Evolutionary conservation across 1,284 basidiomycete genomes (phyloP).

Genomic region (Cryptococcus depauperatus): DNA sequence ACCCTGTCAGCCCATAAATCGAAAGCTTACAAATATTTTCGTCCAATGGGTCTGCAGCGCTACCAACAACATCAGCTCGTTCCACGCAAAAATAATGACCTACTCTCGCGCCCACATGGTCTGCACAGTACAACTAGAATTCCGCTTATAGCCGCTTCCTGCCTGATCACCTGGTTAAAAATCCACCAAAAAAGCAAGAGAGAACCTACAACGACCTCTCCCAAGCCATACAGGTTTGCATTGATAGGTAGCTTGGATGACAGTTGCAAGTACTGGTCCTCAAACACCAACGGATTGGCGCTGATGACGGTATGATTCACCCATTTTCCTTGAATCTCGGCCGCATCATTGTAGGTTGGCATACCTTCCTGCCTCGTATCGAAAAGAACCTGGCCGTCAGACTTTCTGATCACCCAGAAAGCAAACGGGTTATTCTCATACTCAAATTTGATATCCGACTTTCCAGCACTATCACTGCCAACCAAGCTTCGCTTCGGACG

Average conservation of each 20-base stretch:
- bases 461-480: neutral
- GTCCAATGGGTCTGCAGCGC: conserved; percentile 13
- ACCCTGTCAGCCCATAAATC: neutral
- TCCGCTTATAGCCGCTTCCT: conserved; percentile 11
- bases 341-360: conserved; percentile 48
- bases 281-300: conserved; percentile 61
- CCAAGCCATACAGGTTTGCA: conserved; percentile 69
- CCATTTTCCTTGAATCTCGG: conserved; percentile 15
- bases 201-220: conserved; percentile 56
- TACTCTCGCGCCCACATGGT: conserved; percentile 30
- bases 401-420: conserved; percentile 63
- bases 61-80: too few species aligned
- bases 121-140: conserved; percentile 12
- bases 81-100: conserved; percentile 2
- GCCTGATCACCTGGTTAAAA: conserved; percentile 8
- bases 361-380: conserved; percentile 57
- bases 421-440: conserved; percentile 59
- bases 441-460: conserved; percentile 50
- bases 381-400: conserved; percentile 53
- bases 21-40: conserved; percentile 23
- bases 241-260: conserved; percentile 33
- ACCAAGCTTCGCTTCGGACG: conserved; percentile 54
- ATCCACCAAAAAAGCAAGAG: neutral
- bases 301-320: conserved; percentile 36
- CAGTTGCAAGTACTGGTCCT: conserved; percentile 68